phyloP scores from a whole-genome alignment of 1,284 basidiomycete species.

The Phylloboletellus chloephorus region DNA sequence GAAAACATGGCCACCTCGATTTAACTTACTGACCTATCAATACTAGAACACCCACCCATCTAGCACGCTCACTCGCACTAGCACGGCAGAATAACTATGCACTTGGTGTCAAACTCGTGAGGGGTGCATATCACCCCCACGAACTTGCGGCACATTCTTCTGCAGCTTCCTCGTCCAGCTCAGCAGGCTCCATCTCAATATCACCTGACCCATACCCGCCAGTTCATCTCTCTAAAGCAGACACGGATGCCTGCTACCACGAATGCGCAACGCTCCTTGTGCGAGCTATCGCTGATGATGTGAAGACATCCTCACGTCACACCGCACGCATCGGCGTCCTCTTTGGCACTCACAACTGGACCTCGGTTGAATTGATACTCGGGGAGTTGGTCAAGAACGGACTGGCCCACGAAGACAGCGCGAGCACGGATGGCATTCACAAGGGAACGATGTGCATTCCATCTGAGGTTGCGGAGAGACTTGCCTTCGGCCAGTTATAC shows the following conservation, averaged over 20 bases:
- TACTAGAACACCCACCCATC: conserved; percentile 59
- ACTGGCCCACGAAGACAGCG: conserved; percentile 39
- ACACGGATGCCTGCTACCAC: conserved; percentile 82
- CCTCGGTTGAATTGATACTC: conserved; percentile 58
- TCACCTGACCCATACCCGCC: conserved; percentile 57
- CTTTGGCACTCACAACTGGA: conserved; percentile 86
- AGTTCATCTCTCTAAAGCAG: conserved; percentile 63
- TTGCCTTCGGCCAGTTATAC: conserved; percentile 80
- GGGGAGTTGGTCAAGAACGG: conserved; percentile 54
- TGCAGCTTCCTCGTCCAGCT: conserved; percentile 9
- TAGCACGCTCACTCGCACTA: conserved; percentile 63
- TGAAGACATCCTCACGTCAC: conserved; percentile 12
- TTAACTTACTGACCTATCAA: conserved; percentile 8
- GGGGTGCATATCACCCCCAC: conserved; percentile 87
- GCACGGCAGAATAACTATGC: conserved; percentile 69
- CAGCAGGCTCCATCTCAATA: conserved; percentile 34
- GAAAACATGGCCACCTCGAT: not conserved
- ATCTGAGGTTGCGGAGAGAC: conserved; percentile 58
- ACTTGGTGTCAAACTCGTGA: conserved; percentile 90
- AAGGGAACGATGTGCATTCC: conserved; percentile 37
- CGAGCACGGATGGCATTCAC: conserved; percentile 21
- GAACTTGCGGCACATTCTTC: conserved; percentile 56
- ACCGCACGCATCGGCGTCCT: conserved; percentile 59
- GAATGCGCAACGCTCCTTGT: conserved; percentile 61
- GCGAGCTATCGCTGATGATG: conserved; percentile 41